Base-by-base conservation (phyloP, 2,329 filamentous ascomycete species). In the Emergomyces pasteurianus region DNA sequence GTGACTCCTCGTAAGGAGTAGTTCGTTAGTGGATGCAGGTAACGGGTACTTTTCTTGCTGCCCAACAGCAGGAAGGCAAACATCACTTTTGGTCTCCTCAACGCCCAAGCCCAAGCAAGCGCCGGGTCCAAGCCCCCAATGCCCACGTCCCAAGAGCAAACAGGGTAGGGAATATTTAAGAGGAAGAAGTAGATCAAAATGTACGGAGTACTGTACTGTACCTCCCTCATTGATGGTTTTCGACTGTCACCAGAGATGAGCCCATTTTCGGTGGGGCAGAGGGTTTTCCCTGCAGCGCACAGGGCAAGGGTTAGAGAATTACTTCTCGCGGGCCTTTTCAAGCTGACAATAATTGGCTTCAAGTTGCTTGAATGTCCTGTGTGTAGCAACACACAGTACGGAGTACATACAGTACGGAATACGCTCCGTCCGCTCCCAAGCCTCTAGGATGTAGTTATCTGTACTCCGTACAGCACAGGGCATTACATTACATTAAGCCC, bases 1-100 rank as follows among this genome's bases (percentile, higher is more conserved):
- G 63, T 65, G 63, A 65, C 63, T 60, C 62, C 63, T 63, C 62
- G n/a, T n/a, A n/a, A n/a, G n/a, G n/a, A n/a, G n/a, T n/a, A n/a
- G n/a, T n/a, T n/a, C n/a, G n/a, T n/a, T n/a, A 62, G 62, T 63
- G 60, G 63, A 42, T 49, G 54, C 60, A 61, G 57, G 62, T 61
- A 61, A 55, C 62, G 60, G 63, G 60, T 62, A 63, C 59, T 21
- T 58, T 54, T 65, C 36, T 47, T 54, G 50, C 50, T 54, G 63
- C 63, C 63, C 63, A 61, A 65, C 62, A 58, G 3, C 8, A 38
- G 16, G 23, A 12, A 9, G 16, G 36, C 6, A 38, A 46, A 46
- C 42, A 14, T 23, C 43, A 43, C 40, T 43, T 43, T 43, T 14
- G 42, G 7, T n/a, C n/a, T 9, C 43, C 43, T 3, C 9, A 14